Percentiles rank a stretch among this genome's conserved stretches.
These are phyloP conservation scores for Claviceps cyperi DNA, from an alignment of 2,329 filamentous ascomycete genomes.

Conservation along the genomic window DNA sequence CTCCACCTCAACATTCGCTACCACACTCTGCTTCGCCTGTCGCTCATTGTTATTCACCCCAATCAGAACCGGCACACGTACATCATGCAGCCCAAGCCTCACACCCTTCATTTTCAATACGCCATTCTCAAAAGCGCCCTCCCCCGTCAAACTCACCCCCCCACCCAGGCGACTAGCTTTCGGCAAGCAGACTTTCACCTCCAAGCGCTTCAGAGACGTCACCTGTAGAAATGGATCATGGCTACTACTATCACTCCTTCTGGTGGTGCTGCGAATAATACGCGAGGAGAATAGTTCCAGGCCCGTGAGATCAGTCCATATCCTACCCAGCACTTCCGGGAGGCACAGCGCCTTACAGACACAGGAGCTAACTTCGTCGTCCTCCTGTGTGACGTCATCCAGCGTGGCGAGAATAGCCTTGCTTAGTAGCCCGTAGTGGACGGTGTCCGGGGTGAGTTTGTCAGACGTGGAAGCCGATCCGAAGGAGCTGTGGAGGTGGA, in stretches of 20 bases:
- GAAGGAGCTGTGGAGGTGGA: slow-evolving; percentile 43
- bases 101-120: slow-evolving; percentile 14
- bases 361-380: not conserved
- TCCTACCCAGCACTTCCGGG: slow-evolving; percentile 14
- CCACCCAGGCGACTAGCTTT: slow-evolving; percentile 56
- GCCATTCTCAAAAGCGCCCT: slow-evolving; percentile 23
- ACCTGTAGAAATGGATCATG: slow-evolving; percentile 17
- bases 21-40: slow-evolving; percentile 48
- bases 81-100: slow-evolving; percentile 35
- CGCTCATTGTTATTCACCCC: slow-evolving; percentile 63
- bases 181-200: slow-evolving; percentile 42
- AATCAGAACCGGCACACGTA: slow-evolving; percentile 53
- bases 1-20: slow-evolving; percentile 49
- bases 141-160: slow-evolving; percentile 37
- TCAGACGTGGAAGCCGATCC: slow-evolving; percentile 43
- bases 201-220: slow-evolving; percentile 27
- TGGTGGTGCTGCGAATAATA: not conserved
- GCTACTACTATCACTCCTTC: not conserved
- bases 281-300: slow-evolving; percentile 5
- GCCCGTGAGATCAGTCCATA: slow-evolving; percentile 21
- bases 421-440: slow-evolving; percentile 60
- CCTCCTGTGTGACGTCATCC: slow-evolving; percentile 12
- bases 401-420: slow-evolving; percentile 45
- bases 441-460: slow-evolving; percentile 50
- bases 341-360: slow-evolving; percentile 9